These are phyloP conservation scores for Phalaenopsis aphrodite DNA, from an alignment of 106 monocot species.

Conservation along the genomic window DNA sequence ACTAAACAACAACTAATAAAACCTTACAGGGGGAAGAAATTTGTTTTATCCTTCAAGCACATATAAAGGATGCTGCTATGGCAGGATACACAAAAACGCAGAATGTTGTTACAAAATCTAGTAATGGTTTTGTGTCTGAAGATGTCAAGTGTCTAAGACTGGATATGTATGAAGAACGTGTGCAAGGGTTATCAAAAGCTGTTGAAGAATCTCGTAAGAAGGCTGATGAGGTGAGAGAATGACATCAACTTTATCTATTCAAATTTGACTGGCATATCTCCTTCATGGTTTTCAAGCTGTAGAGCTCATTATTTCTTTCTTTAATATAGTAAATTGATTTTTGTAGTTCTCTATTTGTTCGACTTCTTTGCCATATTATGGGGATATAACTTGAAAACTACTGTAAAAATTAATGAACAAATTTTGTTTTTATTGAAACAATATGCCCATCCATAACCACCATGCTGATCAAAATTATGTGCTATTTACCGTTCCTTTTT, in stretches of 20 bases:
- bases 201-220: slow-evolving; percentile 80
- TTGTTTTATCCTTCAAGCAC: slow-evolving; percentile 97
- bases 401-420: neutral
- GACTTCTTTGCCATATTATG: neutral
- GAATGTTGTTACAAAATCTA: slow-evolving; percentile 33
- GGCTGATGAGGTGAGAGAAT: slow-evolving; percentile 47
- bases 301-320: neutral
- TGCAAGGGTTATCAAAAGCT: slow-evolving; percentile 56
- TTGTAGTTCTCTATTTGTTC: neutral
- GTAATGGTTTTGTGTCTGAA: slow-evolving; percentile 51
- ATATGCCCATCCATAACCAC: too few relatives aligned
- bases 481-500: too few relatives aligned
- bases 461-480: too few relatives aligned
- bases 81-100: slow-evolving; percentile 85
- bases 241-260: neutral
- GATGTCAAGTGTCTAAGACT: slow-evolving; percentile 29
- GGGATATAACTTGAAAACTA: neutral
- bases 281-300: neutral
- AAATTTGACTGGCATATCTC: neutral
- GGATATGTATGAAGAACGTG: slow-evolving; percentile 59
- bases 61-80: slow-evolving; percentile 99
- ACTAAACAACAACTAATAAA: neutral
- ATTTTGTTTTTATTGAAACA: neutral
- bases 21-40: slow-evolving; percentile 87
- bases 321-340: neutral